Conservation (phyloP, 2,329 filamentous ascomycete genomes). For the Thelonectria blattea region DNA sequence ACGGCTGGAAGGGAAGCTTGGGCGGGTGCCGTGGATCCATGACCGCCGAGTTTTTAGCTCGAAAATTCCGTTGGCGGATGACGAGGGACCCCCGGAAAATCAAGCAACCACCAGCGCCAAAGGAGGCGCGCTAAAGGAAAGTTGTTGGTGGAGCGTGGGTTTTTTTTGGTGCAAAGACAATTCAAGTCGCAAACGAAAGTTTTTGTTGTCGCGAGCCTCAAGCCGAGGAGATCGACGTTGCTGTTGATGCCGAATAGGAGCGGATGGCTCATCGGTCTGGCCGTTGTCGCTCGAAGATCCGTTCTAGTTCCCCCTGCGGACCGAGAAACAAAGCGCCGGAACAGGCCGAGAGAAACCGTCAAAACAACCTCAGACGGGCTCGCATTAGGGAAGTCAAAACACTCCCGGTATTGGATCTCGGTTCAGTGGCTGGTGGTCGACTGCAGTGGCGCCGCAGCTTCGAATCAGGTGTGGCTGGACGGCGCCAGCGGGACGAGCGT, state of each 20-base stretch:
- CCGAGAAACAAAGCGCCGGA: neutral
- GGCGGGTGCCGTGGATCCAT: constrained; percentile 42
- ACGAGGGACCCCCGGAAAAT: constrained; percentile 37
- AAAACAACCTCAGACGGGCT: neutral
- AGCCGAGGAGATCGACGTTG: too few relatives aligned
- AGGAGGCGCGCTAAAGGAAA: constrained; percentile 8
- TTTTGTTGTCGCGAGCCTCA: neutral
- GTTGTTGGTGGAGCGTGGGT: constrained; percentile 5
- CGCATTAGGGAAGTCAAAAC: constrained; percentile 5
- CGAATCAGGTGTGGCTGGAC: constrained; percentile 13
- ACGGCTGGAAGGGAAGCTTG: constrained; percentile 43
- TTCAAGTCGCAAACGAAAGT: neutral
- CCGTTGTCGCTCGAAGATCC: neutral
- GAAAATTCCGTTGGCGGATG: constrained; percentile 38
- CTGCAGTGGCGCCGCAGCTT: constrained; percentile 7
- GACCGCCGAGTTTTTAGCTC: constrained; percentile 45
- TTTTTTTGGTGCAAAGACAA: neutral
- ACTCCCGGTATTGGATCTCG: neutral
- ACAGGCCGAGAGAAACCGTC: neutral
- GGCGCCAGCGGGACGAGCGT: constrained; percentile 9
- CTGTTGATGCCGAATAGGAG: neutral
- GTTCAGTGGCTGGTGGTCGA: constrained; percentile 4
- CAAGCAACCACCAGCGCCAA: constrained; percentile 28
- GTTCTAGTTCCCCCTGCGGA: neutral
- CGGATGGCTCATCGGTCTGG: neutral